phyloP scores from a whole-genome alignment of 139 green algal species.

The Chlorella sp. region DNA sequence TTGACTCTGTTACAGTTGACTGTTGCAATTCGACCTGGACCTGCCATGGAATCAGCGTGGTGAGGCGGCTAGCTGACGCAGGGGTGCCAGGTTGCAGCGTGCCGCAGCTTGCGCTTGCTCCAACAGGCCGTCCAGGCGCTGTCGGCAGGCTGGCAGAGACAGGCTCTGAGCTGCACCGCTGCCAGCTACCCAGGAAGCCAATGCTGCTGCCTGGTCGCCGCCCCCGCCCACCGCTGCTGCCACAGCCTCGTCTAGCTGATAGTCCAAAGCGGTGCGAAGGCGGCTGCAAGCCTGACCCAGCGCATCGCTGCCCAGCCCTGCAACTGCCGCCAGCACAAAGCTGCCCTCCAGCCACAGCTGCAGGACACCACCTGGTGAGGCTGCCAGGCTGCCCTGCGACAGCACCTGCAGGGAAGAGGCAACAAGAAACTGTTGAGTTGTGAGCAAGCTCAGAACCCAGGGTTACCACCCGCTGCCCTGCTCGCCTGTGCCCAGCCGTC shows the following conservation, averaged over 20 bases:
- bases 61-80: constrained; percentile 6
- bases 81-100: constrained; percentile 4
- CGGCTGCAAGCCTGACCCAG: background rate
- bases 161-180: background rate
- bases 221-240: background rate
- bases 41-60: too few species aligned
- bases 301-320: background rate
- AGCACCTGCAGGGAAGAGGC: background rate
- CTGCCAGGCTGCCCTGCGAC: background rate
- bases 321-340: constrained; percentile 8
- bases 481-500: constrained; percentile 19
- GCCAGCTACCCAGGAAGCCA: constrained; percentile 1
- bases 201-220: background rate
- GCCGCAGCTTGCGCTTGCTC: background rate
- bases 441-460: background rate
- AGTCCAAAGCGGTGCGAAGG: background rate
- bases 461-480: too few species aligned
- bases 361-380: constrained; percentile 15
- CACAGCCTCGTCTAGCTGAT: background rate
- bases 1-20: too few species aligned
- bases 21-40: too few species aligned
- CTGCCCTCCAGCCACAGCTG: constrained; percentile 34
- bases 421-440: background rate
- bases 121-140: background rate
- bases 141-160: background rate